A percentile compares a stretch with the other conserved stretches of the same genome.
Evolutionary conservation across 352 stramenopile genomes (phyloP).

Genomic region (Globisporangium barbulae): DNA sequence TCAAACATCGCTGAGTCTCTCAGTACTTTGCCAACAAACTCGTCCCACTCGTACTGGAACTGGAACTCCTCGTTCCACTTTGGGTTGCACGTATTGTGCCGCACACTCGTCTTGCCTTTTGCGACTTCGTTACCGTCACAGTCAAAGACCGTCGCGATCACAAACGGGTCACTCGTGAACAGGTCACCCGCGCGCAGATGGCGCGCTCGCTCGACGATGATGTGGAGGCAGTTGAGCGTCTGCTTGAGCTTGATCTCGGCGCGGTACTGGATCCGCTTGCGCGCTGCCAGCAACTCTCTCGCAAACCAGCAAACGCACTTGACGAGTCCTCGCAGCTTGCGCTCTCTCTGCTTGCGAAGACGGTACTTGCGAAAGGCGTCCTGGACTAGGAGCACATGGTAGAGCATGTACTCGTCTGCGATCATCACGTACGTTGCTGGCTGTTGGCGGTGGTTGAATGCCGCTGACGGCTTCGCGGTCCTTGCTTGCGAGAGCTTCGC

Average conservation of each 20-base stretch:
- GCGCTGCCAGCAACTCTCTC: conserved; percentile 23
- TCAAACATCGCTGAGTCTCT: not conserved
- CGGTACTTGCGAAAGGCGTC: conserved; percentile 48
- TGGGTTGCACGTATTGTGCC: conserved; percentile 47
- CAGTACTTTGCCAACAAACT: not conserved
- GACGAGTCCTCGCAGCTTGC: conserved; percentile 30
- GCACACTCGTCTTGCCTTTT: conserved; percentile 48
- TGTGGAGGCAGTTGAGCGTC: conserved; percentile 50
- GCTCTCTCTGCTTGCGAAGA: conserved; percentile 18
- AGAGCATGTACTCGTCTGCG: conserved; percentile 51
- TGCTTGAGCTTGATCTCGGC: conserved; percentile 28
- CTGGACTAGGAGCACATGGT: conserved; percentile 67
- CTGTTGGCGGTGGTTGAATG: conserved; percentile 10
- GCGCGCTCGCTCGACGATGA: conserved; percentile 49
- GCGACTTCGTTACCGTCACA: conserved; percentile 24
- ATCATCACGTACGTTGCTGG: conserved; percentile 52
- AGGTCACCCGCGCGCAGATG: conserved; percentile 52
- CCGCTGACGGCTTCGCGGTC: not conserved
- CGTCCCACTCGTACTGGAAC: conserved; percentile 23
- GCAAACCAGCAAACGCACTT: conserved; percentile 27
- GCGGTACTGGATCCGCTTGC: conserved; percentile 20
- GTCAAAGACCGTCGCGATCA: conserved; percentile 30
- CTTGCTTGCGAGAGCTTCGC: conserved; percentile 2
- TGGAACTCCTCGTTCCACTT: conserved; percentile 76
- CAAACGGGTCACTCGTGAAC: conserved; percentile 65